A percentile compares a stretch with the other conserved stretches of the same genome.
phyloP scores from a whole-genome alignment of 768 basidiomycete species.

The Tulasnella sp. region DNA sequence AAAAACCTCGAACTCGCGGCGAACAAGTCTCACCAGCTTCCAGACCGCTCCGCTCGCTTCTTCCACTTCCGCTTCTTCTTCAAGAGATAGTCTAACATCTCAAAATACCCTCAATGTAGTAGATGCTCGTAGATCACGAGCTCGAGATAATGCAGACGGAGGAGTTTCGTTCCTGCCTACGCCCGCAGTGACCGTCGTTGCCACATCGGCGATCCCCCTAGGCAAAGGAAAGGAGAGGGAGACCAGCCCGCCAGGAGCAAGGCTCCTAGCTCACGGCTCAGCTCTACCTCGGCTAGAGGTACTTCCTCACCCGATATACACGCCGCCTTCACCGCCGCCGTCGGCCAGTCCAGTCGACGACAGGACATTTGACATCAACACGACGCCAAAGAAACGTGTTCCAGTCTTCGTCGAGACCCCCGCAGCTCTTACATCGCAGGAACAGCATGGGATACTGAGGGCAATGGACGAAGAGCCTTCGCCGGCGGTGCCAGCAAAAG shows the following conservation, averaged over 20 bases:
- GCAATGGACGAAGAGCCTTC: background rate
- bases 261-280: slow-evolving; percentile 1
- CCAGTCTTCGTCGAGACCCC: slow-evolving; percentile 1
- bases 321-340: slow-evolving; percentile 28
- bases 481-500: background rate
- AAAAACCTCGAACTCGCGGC: slow-evolving; percentile 9
- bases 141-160: background rate
- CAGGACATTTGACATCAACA: slow-evolving; percentile 15
- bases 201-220: slow-evolving; percentile 1
- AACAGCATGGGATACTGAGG: background rate
- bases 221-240: slow-evolving; percentile 1
- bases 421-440: background rate
- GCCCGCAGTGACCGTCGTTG: slow-evolving; percentile 17
- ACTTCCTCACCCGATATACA: slow-evolving; percentile 11
- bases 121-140: background rate
- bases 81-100: slow-evolving; percentile 17
- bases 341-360: slow-evolving; percentile 22
- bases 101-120: slow-evolving; percentile 21
- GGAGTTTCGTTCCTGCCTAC: background rate
- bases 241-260: background rate
- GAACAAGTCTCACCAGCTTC: slow-evolving; percentile 26
- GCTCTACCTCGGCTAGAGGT: slow-evolving; percentile 10
- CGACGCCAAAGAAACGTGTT: background rate
- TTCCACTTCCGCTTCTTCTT: slow-evolving; percentile 20
- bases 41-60: slow-evolving; percentile 25